Evolutionary conservation across 306 rosid genomes (phyloP).

Genomic region (Dalbergia cochinchinensis): DNA sequence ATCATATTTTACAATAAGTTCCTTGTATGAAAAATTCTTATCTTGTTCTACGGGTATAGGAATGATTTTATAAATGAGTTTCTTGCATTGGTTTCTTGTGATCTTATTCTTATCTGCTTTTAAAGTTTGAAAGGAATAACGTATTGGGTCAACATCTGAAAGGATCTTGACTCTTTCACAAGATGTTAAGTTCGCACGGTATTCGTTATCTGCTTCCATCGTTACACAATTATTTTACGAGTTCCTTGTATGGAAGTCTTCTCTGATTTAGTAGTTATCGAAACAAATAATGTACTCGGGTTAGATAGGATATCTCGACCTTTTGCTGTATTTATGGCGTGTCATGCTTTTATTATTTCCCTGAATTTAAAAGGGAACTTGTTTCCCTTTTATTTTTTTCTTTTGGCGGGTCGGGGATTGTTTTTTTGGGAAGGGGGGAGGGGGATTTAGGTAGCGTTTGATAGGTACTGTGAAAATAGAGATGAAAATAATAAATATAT

Average conservation of each 20-base stretch:
- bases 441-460: no score
- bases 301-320: background rate
- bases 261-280: background rate
- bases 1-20: background rate
- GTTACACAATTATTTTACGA: background rate
- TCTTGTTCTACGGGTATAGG: background rate
- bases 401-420: no score
- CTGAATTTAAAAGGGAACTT: no score
- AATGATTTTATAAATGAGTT: background rate
- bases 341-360: no score
- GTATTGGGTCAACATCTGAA: background rate
- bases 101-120: background rate
- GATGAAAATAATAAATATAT: no score
- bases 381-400: no score
- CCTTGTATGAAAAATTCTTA: background rate
- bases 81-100: background rate
- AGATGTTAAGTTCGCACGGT: background rate
- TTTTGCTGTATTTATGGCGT: background rate
- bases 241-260: background rate
- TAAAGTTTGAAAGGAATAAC: background rate
- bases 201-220: background rate
- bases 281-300: background rate
- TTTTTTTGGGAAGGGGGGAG: no score
- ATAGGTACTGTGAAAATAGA: no score
- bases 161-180: background rate